Conservation (phyloP, 2,329 filamentous ascomycete genomes). For the Colletotrichum nymphaeae region DNA sequence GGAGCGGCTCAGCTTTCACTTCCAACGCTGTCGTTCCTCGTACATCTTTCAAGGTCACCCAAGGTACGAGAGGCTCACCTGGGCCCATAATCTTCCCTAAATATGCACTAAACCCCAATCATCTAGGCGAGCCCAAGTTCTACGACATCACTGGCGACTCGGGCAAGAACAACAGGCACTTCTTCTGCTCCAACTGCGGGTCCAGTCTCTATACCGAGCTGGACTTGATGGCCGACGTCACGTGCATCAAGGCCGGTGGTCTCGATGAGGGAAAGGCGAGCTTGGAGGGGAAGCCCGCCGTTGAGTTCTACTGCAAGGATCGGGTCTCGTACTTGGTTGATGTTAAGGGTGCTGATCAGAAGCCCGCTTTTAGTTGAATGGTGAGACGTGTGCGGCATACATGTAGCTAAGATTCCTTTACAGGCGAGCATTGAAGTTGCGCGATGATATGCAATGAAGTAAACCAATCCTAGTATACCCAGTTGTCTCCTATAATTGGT, state of each 20-base stretch:
- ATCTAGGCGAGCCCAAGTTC: slow-evolving; percentile 55
- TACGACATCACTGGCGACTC: slow-evolving; percentile 60
- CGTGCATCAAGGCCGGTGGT: slow-evolving; percentile 62
- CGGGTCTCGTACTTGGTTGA: slow-evolving; percentile 55
- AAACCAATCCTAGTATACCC: too few relatives aligned
- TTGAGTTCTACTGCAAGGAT: slow-evolving; percentile 66
- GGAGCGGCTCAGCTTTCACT: slow-evolving; percentile 65
- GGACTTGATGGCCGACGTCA: slow-evolving; percentile 63
- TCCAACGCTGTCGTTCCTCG: slow-evolving; percentile 64
- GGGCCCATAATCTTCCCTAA: not conserved
- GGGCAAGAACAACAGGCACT: slow-evolving; percentile 67
- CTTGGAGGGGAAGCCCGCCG: slow-evolving; percentile 53
- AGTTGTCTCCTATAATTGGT: too few relatives aligned
- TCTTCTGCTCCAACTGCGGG: slow-evolving; percentile 65
- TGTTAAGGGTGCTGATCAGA: slow-evolving; percentile 60
- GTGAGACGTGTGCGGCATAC: not conserved
- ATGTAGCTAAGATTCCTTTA: not conserved
- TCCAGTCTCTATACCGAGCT: slow-evolving; percentile 62
- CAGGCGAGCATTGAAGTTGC: not conserved
- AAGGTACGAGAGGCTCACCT: slow-evolving; percentile 47
- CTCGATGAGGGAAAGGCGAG: slow-evolving; percentile 60
- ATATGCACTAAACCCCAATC: not conserved
- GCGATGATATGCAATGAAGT: too few relatives aligned
- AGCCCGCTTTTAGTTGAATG: slow-evolving; percentile 38
- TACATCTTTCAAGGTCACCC: slow-evolving; percentile 58